Percentiles rank a stretch among this genome's conserved stretches.
Conservation (phyloP, 202 grass and related monocot species). For the Miscanthus sacchariflorus region DNA sequence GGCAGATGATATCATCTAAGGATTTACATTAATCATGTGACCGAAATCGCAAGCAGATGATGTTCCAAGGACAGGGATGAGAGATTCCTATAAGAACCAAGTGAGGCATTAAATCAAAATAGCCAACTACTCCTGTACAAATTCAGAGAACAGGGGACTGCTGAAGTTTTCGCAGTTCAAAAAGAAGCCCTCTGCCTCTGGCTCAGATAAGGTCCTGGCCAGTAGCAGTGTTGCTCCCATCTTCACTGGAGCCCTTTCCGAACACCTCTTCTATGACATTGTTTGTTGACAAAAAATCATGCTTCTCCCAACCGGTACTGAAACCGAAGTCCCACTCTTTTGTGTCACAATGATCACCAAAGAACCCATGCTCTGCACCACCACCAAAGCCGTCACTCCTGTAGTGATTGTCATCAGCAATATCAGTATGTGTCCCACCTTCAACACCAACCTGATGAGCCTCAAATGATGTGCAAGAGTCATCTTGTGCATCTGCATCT, state of each 20-base stretch:
- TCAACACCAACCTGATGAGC: conserved; percentile 50
- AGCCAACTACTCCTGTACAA: conserved; percentile 53
- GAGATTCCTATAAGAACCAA: conserved; percentile 34
- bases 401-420: conserved; percentile 42
- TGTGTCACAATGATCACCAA: conserved; percentile 55
- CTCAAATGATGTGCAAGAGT: conserved; percentile 85
- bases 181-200: neutral
- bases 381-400: conserved; percentile 38
- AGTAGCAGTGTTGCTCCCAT: conserved; percentile 44
- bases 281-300: conserved; percentile 70
- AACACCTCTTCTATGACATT: conserved; percentile 94
- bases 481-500: conserved; percentile 67
- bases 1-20: conserved; percentile 8
- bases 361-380: conserved; percentile 50
- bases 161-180: conserved; percentile 22
- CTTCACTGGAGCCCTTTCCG: conserved; percentile 62
- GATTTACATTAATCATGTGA: conserved; percentile 50
- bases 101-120: conserved; percentile 40
- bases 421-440: conserved; percentile 36
- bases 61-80: conserved; percentile 9
- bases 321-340: conserved; percentile 65
- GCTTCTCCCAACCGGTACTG: conserved; percentile 50
- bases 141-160: conserved; percentile 29
- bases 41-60: conserved; percentile 15
- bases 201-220: conserved; percentile 45